phyloP scores from a whole-genome alignment of 495 filamentous ascomycete species.

The Neurospora sp. region DNA sequence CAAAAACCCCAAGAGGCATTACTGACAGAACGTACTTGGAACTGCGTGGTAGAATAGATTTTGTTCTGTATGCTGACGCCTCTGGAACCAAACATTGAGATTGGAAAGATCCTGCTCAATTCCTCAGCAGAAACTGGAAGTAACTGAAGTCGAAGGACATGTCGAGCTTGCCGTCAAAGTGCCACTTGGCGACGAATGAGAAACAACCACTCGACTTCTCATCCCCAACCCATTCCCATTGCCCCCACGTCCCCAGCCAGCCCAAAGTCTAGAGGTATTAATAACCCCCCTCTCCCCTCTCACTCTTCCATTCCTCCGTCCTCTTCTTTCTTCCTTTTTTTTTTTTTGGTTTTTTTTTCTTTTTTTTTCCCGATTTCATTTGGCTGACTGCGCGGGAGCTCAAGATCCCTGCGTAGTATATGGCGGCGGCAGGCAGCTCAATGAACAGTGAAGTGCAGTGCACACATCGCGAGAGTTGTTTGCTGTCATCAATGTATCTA shows the following conservation, averaged over 20 bases:
- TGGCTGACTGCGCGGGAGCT: neutral
- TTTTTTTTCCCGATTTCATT: neutral
- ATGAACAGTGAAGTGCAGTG: neutral
- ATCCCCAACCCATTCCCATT: neutral
- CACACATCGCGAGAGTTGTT: neutral
- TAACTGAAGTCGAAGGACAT: neutral
- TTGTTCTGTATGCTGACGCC: neutral
- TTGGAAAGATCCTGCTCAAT: neutral
- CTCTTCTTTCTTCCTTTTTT: neutral
- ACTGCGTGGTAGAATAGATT: too few relatives aligned
- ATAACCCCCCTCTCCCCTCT: neutral
- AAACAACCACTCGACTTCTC: neutral
- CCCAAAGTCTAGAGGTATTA: neutral
- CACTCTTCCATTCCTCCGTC: neutral
- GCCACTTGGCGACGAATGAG: neutral
- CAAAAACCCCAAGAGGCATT: too few relatives aligned
- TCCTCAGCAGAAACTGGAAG: neutral
- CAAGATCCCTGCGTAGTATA: neutral
- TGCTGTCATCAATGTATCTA: neutral
- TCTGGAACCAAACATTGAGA: too few relatives aligned
- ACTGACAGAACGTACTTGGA: too few relatives aligned
- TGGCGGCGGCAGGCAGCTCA: neutral
- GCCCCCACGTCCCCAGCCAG: neutral
- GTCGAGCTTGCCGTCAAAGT: neutral
- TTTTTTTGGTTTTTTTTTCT: neutral